Percentiles rank a stretch among this genome's conserved stretches.
phyloP scores from a whole-genome alignment of 2,329 filamentous ascomycete genomes.

The Pseudocercospora macadamiae region DNA sequence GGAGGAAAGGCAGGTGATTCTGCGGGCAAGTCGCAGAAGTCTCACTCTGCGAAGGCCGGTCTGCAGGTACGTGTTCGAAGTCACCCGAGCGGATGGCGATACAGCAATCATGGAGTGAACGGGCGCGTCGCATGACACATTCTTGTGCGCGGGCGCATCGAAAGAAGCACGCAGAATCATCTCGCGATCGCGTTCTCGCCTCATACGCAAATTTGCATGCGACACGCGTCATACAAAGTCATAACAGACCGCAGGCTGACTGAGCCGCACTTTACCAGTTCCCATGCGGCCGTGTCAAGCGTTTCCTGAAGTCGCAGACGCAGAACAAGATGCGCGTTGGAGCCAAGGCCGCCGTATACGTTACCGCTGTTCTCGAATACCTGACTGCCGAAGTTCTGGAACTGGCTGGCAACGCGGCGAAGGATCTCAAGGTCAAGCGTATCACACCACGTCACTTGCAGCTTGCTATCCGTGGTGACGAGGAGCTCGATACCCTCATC shows the following conservation, averaged over 20 bases:
- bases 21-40: conserved; percentile 86
- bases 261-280: conserved; percentile 66
- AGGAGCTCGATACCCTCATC: conserved; percentile 96
- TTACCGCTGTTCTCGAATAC: conserved; percentile 97
- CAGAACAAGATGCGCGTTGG: conserved; percentile 99
- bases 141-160: conserved; percentile 21
- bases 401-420: conserved; percentile 95
- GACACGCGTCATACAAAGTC: conserved; percentile 12
- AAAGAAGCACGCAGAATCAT: neutral
- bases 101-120: conserved; percentile 19
- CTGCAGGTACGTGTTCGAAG: conserved; percentile 74
- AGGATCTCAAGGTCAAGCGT: conserved; percentile 99
- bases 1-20: conserved; percentile 75
- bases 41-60: conserved; percentile 90
- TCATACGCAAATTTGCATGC: neutral
- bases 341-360: conserved; percentile 97
- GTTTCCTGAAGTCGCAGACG: conserved; percentile 98
- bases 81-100: conserved; percentile 3
- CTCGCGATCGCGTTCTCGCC: conserved; percentile 5
- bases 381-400: conserved; percentile 97
- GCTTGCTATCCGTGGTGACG: conserved; percentile 91
- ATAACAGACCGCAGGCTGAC: conserved; percentile 24
- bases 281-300: conserved; percentile 99
- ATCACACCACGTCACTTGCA: conserved; percentile 99
- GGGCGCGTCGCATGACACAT: conserved; percentile 35